Conservation (phyloP, 371 early-diverging fungal species). For the Polyrhizophydium stewartii region DNA sequence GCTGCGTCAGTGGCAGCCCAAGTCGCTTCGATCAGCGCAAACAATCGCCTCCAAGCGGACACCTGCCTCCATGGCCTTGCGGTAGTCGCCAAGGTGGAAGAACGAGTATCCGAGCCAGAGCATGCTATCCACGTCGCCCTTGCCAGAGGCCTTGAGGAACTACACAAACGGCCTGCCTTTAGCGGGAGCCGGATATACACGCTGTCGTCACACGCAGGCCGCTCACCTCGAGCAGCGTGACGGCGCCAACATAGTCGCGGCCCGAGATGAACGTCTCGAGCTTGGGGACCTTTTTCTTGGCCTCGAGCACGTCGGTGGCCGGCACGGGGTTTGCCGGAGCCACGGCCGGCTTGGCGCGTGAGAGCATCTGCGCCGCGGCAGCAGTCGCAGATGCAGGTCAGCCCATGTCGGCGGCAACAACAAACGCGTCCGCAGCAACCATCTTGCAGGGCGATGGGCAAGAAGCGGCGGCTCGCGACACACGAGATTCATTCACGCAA, state of each 20-base stretch:
- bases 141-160: constrained; percentile 42
- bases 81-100: constrained; percentile 49
- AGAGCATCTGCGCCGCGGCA: constrained; percentile 30
- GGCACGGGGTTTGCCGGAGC: constrained; percentile 8
- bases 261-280: constrained; percentile 40
- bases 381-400: too few relatives aligned
- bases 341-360: constrained; percentile 45
- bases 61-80: constrained; percentile 41
- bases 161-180: constrained; percentile 2
- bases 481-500: neutral
- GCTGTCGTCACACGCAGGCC: neutral
- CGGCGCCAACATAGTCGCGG: constrained; percentile 51
- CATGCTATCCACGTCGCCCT: constrained; percentile 28
- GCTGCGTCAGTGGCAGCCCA: too few relatives aligned
- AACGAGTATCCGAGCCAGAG: constrained; percentile 48
- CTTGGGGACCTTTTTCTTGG: constrained; percentile 41
- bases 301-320: constrained; percentile 9
- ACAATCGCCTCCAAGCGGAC: too few relatives aligned
- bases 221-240: constrained; percentile 48
- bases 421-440: too few relatives aligned
- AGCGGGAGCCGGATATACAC: neutral
- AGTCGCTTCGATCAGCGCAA: too few relatives aligned
- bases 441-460: too few relatives aligned
- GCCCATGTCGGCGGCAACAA: too few relatives aligned
- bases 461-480: too few relatives aligned